Evolutionary conservation across 371 early-diverging fungal species (phyloP).

Genomic region (Syncephalastrum sp.): DNA sequence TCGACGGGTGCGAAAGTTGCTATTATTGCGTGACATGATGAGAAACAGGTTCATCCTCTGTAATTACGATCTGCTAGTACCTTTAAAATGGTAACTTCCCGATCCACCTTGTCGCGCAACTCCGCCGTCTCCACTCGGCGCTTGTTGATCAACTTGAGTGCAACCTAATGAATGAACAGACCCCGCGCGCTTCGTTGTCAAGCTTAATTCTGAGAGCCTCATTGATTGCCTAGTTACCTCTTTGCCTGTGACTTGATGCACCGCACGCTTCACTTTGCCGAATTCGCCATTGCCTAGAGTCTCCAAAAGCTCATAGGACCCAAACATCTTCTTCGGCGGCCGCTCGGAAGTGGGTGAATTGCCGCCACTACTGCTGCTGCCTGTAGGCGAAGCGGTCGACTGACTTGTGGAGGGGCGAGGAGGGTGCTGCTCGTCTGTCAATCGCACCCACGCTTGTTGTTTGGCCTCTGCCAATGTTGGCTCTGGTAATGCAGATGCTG

Average conservation of each 20-base stretch:
- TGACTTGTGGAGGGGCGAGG: too few relatives aligned
- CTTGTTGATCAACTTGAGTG: slow-evolving; percentile 70
- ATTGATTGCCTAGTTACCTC: slow-evolving; percentile 61
- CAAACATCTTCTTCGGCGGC: slow-evolving; percentile 50
- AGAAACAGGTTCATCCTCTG: slow-evolving; percentile 2
- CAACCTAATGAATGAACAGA: slow-evolving; percentile 46
- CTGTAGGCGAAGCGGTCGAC: too few relatives aligned
- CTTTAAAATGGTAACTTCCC: slow-evolving; percentile 70
- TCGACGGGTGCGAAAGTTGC: slow-evolving; percentile 46
- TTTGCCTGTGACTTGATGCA: slow-evolving; percentile 80
- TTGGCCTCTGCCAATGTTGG: too few relatives aligned
- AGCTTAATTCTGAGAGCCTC: neutral
- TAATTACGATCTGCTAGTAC: slow-evolving; percentile 34
- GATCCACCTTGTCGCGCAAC: slow-evolving; percentile 65
- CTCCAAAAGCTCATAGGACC: slow-evolving; percentile 87
- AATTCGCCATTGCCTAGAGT: slow-evolving; percentile 96
- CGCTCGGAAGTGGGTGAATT: too few relatives aligned
- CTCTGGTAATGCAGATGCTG: too few relatives aligned
- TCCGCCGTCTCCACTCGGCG: slow-evolving; percentile 63
- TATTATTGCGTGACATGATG: neutral
- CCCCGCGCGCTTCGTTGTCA: neutral
- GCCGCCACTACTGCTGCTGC: too few relatives aligned
- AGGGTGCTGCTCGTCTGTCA: too few relatives aligned
- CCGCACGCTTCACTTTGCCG: slow-evolving; percentile 93
- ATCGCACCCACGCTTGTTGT: too few relatives aligned